phyloP scores from a whole-genome alignment of 306 rosid species.

The Vachellia collinsii region DNA sequence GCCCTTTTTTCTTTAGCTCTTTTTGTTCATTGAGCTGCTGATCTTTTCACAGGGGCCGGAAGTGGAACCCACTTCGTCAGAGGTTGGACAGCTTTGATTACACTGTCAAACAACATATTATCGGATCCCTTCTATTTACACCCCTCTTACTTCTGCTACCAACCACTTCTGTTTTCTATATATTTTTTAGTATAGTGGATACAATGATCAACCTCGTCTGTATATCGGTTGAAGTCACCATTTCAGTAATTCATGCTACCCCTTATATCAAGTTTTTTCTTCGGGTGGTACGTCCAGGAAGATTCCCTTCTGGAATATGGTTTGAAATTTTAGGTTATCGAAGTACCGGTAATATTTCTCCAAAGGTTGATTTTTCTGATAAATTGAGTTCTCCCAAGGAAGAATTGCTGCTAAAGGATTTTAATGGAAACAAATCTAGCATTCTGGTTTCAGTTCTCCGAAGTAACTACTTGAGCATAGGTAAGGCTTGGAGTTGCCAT shows the following conservation, averaged over 20 bases:
- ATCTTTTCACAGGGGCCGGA: constrained; percentile 77
- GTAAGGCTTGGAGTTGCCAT: constrained; percentile 55
- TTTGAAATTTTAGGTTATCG: constrained; percentile 66
- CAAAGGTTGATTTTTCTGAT: constrained; percentile 29
- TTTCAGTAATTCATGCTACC: constrained; percentile 83
- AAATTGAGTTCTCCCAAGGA: constrained; percentile 43
- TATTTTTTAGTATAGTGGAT: constrained; percentile 80
- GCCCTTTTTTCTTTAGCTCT: constrained; percentile 24
- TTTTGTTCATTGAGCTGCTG: constrained; percentile 35
- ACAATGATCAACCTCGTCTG: constrained; percentile 64
- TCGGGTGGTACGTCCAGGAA: constrained; percentile 67
- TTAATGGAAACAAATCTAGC: constrained; percentile 45
- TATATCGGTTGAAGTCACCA: constrained; percentile 62
- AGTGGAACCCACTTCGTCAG: constrained; percentile 95
- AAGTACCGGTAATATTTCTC: constrained; percentile 40
- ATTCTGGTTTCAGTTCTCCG: constrained; percentile 74
- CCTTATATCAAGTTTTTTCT: constrained; percentile 76
- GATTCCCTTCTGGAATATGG: constrained; percentile 93
- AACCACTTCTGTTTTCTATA: constrained; percentile 87
- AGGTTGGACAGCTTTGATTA: constrained; percentile 94
- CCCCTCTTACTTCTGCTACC: constrained; percentile 84
- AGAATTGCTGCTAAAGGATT: constrained; percentile 42
- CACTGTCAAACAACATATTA: constrained; percentile 86
- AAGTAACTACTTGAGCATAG: constrained; percentile 80
- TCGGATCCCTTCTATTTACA: constrained; percentile 88